phyloP scores from a whole-genome alignment of 2,329 filamentous ascomycete species.

The Erysiphe pulchra region DNA sequence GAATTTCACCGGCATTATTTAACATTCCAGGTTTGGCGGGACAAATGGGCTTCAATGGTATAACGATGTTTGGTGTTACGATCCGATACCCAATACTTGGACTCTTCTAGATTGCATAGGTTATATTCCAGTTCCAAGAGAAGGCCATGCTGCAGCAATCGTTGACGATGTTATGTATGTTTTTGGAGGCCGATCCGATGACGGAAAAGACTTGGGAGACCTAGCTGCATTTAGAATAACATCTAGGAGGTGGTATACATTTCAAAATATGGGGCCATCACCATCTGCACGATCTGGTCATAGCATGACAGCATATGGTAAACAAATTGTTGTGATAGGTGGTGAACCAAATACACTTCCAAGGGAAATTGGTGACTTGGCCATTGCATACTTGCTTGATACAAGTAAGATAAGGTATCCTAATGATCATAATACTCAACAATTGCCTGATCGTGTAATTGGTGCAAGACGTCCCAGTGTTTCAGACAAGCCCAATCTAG shows the following conservation, averaged over 20 bases:
- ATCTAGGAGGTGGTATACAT: slow-evolving; percentile 89
- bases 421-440: slow-evolving; percentile 31
- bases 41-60: slow-evolving; percentile 95
- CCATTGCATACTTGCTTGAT: slow-evolving; percentile 74
- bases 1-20: slow-evolving; percentile 3
- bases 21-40: slow-evolving; percentile 52
- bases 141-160: slow-evolving; percentile 80
- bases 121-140: slow-evolving; percentile 79
- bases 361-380: slow-evolving; percentile 58
- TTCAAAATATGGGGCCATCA: slow-evolving; percentile 96
- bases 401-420: slow-evolving; percentile 94
- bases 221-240: slow-evolving; percentile 65
- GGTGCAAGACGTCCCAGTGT: slow-evolving; percentile 18
- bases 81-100: slow-evolving; percentile 64
- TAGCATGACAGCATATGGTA: slow-evolving; percentile 89
- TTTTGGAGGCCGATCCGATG: slow-evolving; percentile 85
- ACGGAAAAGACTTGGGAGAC: slow-evolving; percentile 78
- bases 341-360: slow-evolving; percentile 82
- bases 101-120: slow-evolving; percentile 82
- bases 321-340: slow-evolving; percentile 74
- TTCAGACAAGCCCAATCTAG: slow-evolving; percentile 14
- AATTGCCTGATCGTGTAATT: slow-evolving; percentile 16
- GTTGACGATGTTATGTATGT: slow-evolving; percentile 99
- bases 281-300: slow-evolving; percentile 85
- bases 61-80: slow-evolving; percentile 96